These are phyloP conservation scores for Gaeumannomyces tritici DNA, from an alignment of 2,329 filamentous ascomycete genomes.

Conservation along the genomic window DNA sequence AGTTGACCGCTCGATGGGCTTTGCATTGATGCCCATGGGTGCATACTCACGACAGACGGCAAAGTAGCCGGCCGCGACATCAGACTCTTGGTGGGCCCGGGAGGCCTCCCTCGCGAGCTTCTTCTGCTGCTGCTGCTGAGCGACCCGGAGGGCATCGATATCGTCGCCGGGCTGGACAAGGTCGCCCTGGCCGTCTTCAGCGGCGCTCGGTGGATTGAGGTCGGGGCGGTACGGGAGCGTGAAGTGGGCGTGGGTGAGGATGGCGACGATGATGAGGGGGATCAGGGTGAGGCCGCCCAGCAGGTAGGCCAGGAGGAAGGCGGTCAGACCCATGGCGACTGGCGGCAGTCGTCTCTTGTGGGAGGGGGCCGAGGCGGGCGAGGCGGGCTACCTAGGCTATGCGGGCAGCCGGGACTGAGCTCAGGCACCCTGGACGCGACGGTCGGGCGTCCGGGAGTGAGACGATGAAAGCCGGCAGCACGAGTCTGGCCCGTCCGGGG, in stretches of 20 bases:
- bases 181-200: constrained; percentile 18
- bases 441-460: too few relatives aligned
- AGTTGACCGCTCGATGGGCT: constrained; percentile 78
- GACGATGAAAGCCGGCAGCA: too few relatives aligned
- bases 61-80: constrained; percentile 86
- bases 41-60: constrained; percentile 92
- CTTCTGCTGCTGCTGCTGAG: constrained; percentile 23
- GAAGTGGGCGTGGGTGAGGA: constrained; percentile 59
- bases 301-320: constrained; percentile 67
- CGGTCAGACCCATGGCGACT: constrained; percentile 40
- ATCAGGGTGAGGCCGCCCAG: constrained; percentile 83
- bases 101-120: constrained; percentile 46
- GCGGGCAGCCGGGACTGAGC: background rate
- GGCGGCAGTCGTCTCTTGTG: background rate
- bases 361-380: too few relatives aligned
- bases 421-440: too few relatives aligned
- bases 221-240: constrained; percentile 49
- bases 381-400: too few relatives aligned
- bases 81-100: constrained; percentile 45
- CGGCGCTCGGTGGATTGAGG: constrained; percentile 15
- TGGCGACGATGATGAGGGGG: constrained; percentile 54
- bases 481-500: background rate
- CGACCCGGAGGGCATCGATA: constrained; percentile 50
- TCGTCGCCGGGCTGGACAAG: constrained; percentile 56
- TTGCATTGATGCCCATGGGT: constrained; percentile 83